Base-by-base conservation (phyloP, 768 basidiomycete genomes). In the Phylloporus sp. region DNA sequence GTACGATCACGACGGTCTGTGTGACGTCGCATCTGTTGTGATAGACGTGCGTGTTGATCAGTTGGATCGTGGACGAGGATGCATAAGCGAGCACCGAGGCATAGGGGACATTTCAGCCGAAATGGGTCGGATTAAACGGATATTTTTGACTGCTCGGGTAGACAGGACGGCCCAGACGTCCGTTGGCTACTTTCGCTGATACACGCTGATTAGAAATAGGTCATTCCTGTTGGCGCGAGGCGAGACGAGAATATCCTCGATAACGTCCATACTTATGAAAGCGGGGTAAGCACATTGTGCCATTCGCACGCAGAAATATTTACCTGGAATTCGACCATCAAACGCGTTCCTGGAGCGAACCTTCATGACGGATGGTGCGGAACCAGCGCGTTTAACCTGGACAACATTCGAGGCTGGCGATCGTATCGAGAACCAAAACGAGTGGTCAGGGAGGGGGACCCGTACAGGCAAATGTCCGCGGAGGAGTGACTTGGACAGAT, bases 201-300 rank as follows among this genome's bases (percentile, higher is more conserved):
- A 4, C 4, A 29, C n/a, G n/a, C n/a, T n/a, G n/a, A n/a, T n/a
- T 28, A 36, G 24, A 32, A 31, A 43, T 23, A 24, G 33, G 29
- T 46, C 32, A 45, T 39, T 45, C 42, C 43, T 38, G 44, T 35
- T 17, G 32, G 36, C 33, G n/a, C 45, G 20, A 28, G 24, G 28
- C 40, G 28, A 39, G 11, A 23, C 49, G 15, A 41, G 44, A 44
- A 40, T 28, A 13, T 52, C 37, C 37, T n/a, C 53, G 14, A 48
- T 48, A 48, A 32, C n/a, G 5, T 10, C 27, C 21, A n/a, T n/a
- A n/a, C 21, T 53, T 46, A 58, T 32, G 56, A 48, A 42, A 62
- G 52, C 21, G 57, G 57, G 60, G 57, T 54, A 60, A 51, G 60
- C 40, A 41, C 50, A 29, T 60, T 54, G 49, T 20, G 57, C 54